Evolutionary conservation across 1,139 yeast genomes (phyloP), one percentile per base, ranked within the genome.

Genomic region (Scheffersomyces segobiensis): DNA sequence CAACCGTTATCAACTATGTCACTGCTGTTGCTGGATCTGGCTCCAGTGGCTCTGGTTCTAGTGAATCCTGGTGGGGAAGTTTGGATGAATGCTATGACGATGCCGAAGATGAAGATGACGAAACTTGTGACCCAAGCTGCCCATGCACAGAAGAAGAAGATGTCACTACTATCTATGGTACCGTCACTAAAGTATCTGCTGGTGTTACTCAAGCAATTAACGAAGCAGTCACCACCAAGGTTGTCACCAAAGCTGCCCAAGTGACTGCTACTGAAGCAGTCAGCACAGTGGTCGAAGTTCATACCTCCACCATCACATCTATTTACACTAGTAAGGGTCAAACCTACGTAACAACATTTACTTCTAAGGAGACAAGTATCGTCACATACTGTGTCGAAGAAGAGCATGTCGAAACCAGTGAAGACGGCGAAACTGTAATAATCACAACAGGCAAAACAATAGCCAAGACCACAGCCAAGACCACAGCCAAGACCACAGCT

Each of bases 71-170:
- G 78, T 42, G 82, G 79, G 53, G 84, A 77, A 52, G n/a, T 20
- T 75, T 90, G 55, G 81, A 81, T 46, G 81, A 79, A 52, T 77
- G 85, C 58, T 65, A 85, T 56, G 74, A 70, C 46, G 80, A 78
- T 55, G 80, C 74, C 49, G 72, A 70, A 59, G 70, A 73, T 53
- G 72, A 70, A 52, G 66, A 73, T 46, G 83, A 84, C 70, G 75
- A 74, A 53, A 82, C 89, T 48, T 87, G 81, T 73, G 69, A 78
- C 63, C 42, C 74, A 75, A 54, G 76, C 88, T 63, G 93, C 95
- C 57, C 76, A 78, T 59, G 55, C 65, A 54, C 79, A 10, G 42
- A 67, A 87, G 93, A 73, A 89, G 59, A 54, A 18, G 57, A 55
- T 20, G n/a, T 17, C 2, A 48, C 50, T 20, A 48, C 50, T 5